Evolutionary conservation across 495 filamentous ascomycete species (phyloP).

Genomic region (Cercophora newfieldiana): DNA sequence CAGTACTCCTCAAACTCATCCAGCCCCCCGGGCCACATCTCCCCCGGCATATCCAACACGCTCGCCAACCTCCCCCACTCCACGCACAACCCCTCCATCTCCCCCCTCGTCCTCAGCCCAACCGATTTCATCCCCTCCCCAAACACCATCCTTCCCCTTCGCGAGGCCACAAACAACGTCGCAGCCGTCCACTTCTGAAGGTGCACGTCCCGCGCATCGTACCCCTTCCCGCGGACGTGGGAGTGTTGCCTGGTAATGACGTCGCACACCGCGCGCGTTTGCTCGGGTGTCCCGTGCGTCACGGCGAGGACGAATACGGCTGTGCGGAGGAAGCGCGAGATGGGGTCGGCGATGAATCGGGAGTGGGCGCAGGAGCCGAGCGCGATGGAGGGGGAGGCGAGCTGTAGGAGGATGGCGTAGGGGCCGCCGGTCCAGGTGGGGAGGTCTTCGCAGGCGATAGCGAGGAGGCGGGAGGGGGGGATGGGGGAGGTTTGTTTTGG

Average conservation of each 20-base stretch:
- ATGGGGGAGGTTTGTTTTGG: background rate
- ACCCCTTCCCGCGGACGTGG: constrained; percentile 13
- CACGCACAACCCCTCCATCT: constrained; percentile 10
- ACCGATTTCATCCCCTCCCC: background rate
- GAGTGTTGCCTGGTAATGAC: constrained; percentile 16
- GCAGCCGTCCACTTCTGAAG: constrained; percentile 31
- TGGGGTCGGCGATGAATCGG: constrained; percentile 14
- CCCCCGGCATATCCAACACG: constrained; percentile 17
- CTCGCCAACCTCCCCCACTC: constrained; percentile 12
- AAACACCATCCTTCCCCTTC: background rate
- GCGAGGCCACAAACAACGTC: constrained; percentile 21
- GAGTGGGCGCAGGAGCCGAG: constrained; percentile 19
- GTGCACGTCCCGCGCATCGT: constrained; percentile 26
- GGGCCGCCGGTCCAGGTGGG: constrained; percentile 19
- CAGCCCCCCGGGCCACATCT: constrained; percentile 14
- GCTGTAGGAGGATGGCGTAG: constrained; percentile 19
- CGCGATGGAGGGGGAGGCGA: constrained; percentile 19
- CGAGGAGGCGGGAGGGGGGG: constrained; percentile 7
- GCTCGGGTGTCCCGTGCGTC: background rate
- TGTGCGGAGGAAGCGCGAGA: constrained; percentile 20
- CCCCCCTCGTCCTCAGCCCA: constrained; percentile 1
- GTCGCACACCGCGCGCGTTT: background rate
- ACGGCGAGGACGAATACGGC: constrained; percentile 15
- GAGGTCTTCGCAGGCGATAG: background rate
- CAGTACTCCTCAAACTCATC: constrained; percentile 20